Conservation (phyloP, 805 yeast species). For the Candida andamanensis region DNA sequence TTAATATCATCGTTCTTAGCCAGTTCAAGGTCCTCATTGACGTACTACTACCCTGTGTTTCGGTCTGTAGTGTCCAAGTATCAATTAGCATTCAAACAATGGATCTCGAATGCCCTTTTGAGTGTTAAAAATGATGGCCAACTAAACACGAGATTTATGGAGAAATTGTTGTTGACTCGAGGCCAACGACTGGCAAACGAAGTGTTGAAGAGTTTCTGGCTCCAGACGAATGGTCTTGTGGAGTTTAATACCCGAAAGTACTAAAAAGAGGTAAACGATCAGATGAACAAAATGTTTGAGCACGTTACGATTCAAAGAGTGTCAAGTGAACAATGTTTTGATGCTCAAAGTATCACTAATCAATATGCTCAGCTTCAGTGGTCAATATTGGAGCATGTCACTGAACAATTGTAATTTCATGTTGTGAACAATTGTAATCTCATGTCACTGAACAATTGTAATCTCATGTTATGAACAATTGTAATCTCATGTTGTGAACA, state of each 20-base stretch:
- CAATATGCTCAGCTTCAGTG: too few species aligned
- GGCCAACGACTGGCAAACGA: conserved; percentile 61
- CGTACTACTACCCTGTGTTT: conserved; percentile 49
- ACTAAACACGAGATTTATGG: conserved; percentile 42
- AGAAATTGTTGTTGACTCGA: conserved; percentile 55
- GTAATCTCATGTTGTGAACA: too few species aligned
- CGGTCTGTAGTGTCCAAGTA: conserved; percentile 43
- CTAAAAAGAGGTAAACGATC: conserved; percentile 1
- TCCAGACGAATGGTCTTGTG: conserved; percentile 50
- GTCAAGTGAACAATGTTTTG: too few species aligned
- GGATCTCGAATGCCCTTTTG: conserved; percentile 28
- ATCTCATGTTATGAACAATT: too few species aligned
- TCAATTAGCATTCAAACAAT: conserved; percentile 43
- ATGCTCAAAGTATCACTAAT: too few species aligned
- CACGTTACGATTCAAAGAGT: conserved; percentile 5
- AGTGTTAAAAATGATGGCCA: conserved; percentile 15
- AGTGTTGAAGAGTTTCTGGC: conserved; percentile 60
- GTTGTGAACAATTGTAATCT: too few species aligned
- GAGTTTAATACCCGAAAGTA: conserved; percentile 24
- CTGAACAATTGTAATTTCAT: too few species aligned
- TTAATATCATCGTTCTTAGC: conserved; percentile 27
- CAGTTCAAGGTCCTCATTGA: conserved; percentile 56
- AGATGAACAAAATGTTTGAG: neutral
- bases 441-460: too few species aligned
- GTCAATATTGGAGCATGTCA: too few species aligned